Evolutionary conservation across 1,284 basidiomycete genomes (phyloP).

Genomic region (Cutaneotrichosporon daszewskae): DNA sequence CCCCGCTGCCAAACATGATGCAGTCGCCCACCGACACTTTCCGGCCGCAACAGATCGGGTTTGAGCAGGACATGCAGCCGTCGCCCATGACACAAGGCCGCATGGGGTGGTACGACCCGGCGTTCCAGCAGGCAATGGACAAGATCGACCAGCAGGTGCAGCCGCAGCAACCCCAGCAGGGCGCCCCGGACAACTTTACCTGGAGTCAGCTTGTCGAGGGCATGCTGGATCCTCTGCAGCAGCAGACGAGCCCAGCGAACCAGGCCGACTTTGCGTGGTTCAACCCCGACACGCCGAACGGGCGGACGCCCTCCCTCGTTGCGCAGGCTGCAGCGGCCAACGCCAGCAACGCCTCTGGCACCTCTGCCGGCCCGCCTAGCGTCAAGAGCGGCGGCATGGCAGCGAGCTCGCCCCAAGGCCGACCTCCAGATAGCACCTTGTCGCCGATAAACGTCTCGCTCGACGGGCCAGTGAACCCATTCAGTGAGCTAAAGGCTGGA

Average conservation of each 20-base stretch:
- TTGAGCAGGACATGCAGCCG: conserved; percentile 2
- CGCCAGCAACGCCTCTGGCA: too few relatives aligned
- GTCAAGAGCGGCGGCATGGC: not conserved
- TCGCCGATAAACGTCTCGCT: not conserved
- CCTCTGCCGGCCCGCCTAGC: too few relatives aligned
- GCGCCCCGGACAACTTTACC: conserved; percentile 6
- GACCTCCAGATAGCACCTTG: not conserved
- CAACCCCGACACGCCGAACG: conserved; percentile 4
- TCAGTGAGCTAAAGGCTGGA: not conserved
- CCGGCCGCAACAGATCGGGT: conserved; percentile 4
- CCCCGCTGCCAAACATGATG: conserved; percentile 6
- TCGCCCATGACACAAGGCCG: not conserved
- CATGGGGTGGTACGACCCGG: conserved; percentile 6
- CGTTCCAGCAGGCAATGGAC: conserved; percentile 1
- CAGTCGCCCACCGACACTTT: conserved; percentile 14
- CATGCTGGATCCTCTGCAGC: conserved; percentile 9
- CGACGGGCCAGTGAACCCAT: conserved; percentile 3
- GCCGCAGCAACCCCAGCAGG: not conserved
- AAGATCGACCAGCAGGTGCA: conserved; percentile 2
- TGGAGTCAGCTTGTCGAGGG: conserved; percentile 19
- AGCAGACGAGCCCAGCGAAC: too few relatives aligned
- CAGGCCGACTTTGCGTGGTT: conserved; percentile 14
- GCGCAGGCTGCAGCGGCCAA: too few relatives aligned
- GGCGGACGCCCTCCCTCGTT: not conserved
- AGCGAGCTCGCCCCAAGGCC: too few relatives aligned